Conservation (phyloP, 2,329 filamentous ascomycete species). For the Penicillium corylophilum region DNA sequence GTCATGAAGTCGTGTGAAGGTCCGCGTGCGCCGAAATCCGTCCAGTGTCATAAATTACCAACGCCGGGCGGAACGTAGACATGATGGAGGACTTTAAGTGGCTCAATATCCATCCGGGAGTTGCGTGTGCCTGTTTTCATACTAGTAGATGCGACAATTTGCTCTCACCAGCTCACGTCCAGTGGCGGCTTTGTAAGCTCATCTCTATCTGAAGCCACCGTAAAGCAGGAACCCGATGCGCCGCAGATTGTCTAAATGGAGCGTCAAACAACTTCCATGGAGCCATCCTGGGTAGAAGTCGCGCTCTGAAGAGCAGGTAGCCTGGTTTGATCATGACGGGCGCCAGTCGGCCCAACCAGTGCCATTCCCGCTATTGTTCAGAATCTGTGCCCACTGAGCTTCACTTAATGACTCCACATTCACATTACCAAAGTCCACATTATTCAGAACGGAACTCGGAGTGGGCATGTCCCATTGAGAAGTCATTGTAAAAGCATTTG, state of each 20-base stretch:
- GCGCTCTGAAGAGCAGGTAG: not conserved
- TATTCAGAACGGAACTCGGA: slow-evolving; percentile 12
- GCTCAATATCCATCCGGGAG: not conserved
- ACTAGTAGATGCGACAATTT: not conserved
- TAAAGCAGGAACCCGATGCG: not conserved
- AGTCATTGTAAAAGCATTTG: slow-evolving; percentile 27
- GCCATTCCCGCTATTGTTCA: slow-evolving; percentile 17
- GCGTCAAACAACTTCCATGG: not conserved
- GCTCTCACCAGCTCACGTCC: not conserved
- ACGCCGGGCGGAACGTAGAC: not conserved
- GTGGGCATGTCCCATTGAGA: slow-evolving; percentile 32
- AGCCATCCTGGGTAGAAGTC: not conserved
- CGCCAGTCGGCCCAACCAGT: slow-evolving; percentile 32
- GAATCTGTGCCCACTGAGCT: slow-evolving; percentile 37
- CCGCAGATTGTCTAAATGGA: not conserved
- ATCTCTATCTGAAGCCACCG: not conserved
- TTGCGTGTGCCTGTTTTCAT: not conserved
- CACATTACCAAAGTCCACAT: slow-evolving; percentile 18
- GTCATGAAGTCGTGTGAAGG: slow-evolving; percentile 13
- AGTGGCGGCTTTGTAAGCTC: not conserved
- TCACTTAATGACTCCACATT: slow-evolving; percentile 32
- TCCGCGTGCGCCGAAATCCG: not conserved
- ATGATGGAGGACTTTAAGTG: not conserved
- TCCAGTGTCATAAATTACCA: not conserved
- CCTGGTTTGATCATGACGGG: slow-evolving; percentile 11